A percentile compares a stretch with the other conserved stretches of the same genome.
These are phyloP conservation scores for Hypsizygus marmoreus DNA, from an alignment of 768 basidiomycete species.

Conservation along the genomic window DNA sequence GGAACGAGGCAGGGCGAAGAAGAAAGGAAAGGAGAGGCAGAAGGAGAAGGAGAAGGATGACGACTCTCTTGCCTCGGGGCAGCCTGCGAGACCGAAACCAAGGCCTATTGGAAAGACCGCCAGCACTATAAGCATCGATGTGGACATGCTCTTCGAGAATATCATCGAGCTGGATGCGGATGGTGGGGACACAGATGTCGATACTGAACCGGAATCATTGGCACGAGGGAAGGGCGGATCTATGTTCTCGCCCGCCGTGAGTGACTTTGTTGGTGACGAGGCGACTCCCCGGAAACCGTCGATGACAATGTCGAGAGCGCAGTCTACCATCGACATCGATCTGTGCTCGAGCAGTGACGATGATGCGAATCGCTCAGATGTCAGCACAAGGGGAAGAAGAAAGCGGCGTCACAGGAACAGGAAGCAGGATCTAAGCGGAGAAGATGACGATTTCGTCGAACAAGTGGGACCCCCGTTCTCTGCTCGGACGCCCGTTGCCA, in stretches of 20 bases:
- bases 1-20: conserved; percentile 16
- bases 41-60: conserved; percentile 15
- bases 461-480: conserved; percentile 1
- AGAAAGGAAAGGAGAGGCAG: conserved; percentile 4
- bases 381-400: conserved; percentile 10
- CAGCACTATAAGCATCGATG: conserved; percentile 16
- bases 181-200: not conserved
- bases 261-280: conserved; percentile 1
- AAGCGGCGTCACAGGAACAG: conserved; percentile 5
- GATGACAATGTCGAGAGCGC: not conserved
- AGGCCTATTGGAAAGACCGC: conserved; percentile 24
- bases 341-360: conserved; percentile 15
- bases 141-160: conserved; percentile 1
- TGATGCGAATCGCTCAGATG: conserved; percentile 7
- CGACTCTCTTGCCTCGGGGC: conserved; percentile 8
- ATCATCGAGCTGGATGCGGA: conserved; percentile 1
- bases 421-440: not conserved
- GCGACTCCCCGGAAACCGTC: conserved; percentile 7
- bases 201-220: not conserved
- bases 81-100: conserved; percentile 22
- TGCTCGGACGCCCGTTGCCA: conserved; percentile 1
- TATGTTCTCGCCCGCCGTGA: not conserved
- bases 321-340: conserved; percentile 7
- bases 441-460: not conserved
- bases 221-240: not conserved